Conservation (phyloP, 2,329 filamentous ascomycete species). For the Penicillium sp. region DNA sequence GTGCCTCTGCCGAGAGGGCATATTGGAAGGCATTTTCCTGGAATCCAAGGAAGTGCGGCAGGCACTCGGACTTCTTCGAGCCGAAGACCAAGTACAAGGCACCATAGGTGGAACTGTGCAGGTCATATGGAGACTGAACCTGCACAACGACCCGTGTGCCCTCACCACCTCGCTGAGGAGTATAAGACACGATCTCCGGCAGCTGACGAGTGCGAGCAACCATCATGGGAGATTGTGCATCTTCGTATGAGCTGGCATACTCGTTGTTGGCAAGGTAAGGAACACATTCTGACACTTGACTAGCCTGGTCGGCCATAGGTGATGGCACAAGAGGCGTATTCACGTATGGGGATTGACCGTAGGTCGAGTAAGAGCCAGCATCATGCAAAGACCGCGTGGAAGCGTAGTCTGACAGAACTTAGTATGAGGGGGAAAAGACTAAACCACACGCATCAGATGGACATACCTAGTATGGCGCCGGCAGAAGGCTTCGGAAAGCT, state of each 20-base stretch:
- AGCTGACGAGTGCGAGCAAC: conserved; percentile 55
- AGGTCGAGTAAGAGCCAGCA: conserved; percentile 40
- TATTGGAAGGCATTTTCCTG: conserved; percentile 63
- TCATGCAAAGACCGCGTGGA: conserved; percentile 37
- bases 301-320: conserved; percentile 39
- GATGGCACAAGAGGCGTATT: conserved; percentile 38
- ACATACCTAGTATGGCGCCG: conserved; percentile 77
- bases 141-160: conserved; percentile 70
- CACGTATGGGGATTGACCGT: conserved; percentile 39
- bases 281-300: conserved; percentile 40
- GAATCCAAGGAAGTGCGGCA: conserved; percentile 58
- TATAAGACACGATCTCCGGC: conserved; percentile 64
- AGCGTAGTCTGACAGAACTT: conserved; percentile 32
- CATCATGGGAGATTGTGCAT: conserved; percentile 63
- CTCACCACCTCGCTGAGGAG: conserved; percentile 63
- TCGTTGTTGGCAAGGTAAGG: conserved; percentile 38
- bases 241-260: conserved; percentile 52
- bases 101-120: conserved; percentile 55
- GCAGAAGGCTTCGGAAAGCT: conserved; percentile 72
- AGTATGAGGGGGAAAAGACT: conserved; percentile 4
- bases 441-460: neutral
- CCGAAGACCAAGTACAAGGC: conserved; percentile 70
- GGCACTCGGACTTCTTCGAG: conserved; percentile 65
- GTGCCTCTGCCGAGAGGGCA: conserved; percentile 66
- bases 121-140: conserved; percentile 69